Conservation (phyloP, 768 basidiomycete species). For the Calocybe cyanea region DNA sequence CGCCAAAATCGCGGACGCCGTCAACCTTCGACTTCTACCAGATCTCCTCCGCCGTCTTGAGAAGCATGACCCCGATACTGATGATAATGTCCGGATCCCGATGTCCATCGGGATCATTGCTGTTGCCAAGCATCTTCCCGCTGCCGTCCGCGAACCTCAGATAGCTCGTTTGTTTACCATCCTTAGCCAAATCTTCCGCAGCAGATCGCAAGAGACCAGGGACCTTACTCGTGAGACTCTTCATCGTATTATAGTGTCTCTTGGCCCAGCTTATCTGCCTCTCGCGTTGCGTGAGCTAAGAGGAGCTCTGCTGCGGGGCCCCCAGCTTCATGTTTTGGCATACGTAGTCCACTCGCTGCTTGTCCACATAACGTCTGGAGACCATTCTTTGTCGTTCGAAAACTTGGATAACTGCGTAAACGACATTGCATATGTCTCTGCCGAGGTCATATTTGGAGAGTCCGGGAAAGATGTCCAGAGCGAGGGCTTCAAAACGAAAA, state of each 20-base stretch:
- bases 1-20: conserved; percentile 65
- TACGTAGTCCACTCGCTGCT: conserved; percentile 80
- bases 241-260: conserved; percentile 67
- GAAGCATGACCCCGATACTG: conserved; percentile 70
- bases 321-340: conserved; percentile 91
- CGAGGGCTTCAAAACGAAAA: conserved; percentile 92
- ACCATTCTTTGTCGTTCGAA: conserved; percentile 49
- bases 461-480: conserved; percentile 85
- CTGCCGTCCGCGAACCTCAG: conserved; percentile 57
- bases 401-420: conserved; percentile 73
- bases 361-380: conserved; percentile 69
- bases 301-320: conserved; percentile 83
- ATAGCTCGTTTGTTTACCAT: conserved; percentile 76
- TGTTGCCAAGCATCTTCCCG: conserved; percentile 79
- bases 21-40: conserved; percentile 75
- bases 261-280: conserved; percentile 75
- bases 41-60: conserved; percentile 77
- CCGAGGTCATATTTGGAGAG: conserved; percentile 91
- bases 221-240: conserved; percentile 83
- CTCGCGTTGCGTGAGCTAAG: conserved; percentile 75
- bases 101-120: conserved; percentile 83
- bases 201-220: conserved; percentile 88
- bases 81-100: conserved; percentile 85
- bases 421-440: conserved; percentile 76
- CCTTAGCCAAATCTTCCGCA: conserved; percentile 87